These are phyloP conservation scores for Knufia petricola DNA, from an alignment of 2,329 filamentous ascomycete genomes.

Conservation along the genomic window DNA sequence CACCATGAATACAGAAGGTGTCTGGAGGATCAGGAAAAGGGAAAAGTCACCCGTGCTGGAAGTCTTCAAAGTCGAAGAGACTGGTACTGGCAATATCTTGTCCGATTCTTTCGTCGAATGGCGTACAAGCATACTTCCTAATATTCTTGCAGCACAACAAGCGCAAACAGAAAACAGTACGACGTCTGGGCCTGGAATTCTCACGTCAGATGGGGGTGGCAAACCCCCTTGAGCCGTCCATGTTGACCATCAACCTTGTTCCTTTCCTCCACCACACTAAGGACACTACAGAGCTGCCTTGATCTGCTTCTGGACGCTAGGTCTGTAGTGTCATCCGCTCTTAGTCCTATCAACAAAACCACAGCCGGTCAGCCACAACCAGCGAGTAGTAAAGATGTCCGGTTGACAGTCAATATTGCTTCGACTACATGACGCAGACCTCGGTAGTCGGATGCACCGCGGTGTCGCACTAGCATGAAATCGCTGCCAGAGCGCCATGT, in stretches of 20 bases:
- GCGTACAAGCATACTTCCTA: constrained; percentile 33
- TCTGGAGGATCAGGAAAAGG: constrained; percentile 67
- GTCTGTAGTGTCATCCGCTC: no score
- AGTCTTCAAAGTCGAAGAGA: constrained; percentile 62
- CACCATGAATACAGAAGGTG: constrained; percentile 56
- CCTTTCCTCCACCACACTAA: no score
- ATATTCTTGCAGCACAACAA: neutral
- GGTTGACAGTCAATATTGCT: no score
- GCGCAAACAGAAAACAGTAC: neutral
- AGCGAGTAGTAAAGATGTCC: no score
- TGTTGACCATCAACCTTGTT: no score
- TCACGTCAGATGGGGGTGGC: no score
- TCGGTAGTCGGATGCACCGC: neutral
- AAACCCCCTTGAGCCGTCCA: neutral
- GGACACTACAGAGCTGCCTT: no score
- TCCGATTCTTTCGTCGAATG: constrained; percentile 70
- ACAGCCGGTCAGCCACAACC: no score
- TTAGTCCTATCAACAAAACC: no score
- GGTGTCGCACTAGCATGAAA: neutral
- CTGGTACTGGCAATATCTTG: constrained; percentile 65
- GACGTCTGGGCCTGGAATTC: neutral
- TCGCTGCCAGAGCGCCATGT: no score
- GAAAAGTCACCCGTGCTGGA: constrained; percentile 59
- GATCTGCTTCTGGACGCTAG: no score
- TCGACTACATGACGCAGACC: no score